These are phyloP conservation scores for Begonia loranthoides DNA, from an alignment of 306 rosid genomes.

Conservation along the genomic window DNA sequence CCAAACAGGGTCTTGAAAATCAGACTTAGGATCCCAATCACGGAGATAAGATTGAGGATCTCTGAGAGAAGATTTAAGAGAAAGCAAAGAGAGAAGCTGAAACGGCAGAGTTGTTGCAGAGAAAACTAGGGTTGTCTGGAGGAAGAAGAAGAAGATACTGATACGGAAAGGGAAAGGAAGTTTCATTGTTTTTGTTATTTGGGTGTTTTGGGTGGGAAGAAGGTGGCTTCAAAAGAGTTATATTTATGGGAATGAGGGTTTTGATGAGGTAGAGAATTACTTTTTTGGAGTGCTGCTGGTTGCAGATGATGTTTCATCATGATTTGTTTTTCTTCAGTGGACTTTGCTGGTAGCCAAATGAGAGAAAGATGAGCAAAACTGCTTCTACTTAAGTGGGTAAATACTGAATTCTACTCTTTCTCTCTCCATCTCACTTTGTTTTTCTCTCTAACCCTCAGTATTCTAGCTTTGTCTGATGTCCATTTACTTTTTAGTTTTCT, in stretches of 20 bases:
- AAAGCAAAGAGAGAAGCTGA: conserved; percentile 49
- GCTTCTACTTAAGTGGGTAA: conserved; percentile 5
- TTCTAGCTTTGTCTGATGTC: conserved; percentile 70
- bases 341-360: conserved; percentile 55
- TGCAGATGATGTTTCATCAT: conserved; percentile 81
- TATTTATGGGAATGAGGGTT: conserved; percentile 68
- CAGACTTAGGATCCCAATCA: conserved; percentile 56
- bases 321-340: conserved; percentile 61
- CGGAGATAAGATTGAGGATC: conserved; percentile 55
- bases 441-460: conserved; percentile 22
- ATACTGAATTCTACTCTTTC: conserved; percentile 10
- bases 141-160: conserved; percentile 13
- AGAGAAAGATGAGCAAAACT: conserved; percentile 1
- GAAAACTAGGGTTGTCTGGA: conserved; percentile 16
- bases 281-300: conserved; percentile 93
- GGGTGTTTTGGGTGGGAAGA: conserved; percentile 28
- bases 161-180: conserved; percentile 21
- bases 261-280: conserved; percentile 51
- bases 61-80: conserved; percentile 49
- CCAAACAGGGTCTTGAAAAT: conserved; percentile 42
- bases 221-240: conserved; percentile 26
- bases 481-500: conserved; percentile 57
- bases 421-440: conserved; percentile 1
- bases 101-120: conserved; percentile 31
- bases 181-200: conserved; percentile 52